Evolutionary conservation across 805 yeast genomes (phyloP), one percentile per base, ranked within the genome.

Genomic region (Debaryomyces tyrocola): DNA sequence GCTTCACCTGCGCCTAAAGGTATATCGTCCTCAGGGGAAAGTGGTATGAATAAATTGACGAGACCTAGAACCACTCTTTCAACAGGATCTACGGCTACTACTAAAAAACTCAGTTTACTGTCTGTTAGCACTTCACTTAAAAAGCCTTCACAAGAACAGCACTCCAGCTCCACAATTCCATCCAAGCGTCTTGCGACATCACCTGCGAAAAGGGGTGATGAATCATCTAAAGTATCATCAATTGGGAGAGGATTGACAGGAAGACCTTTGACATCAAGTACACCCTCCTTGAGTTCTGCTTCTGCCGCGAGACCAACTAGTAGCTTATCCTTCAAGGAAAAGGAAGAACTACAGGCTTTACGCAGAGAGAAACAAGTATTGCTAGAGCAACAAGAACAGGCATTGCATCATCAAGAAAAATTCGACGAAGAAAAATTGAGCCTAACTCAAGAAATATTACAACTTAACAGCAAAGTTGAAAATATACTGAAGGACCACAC

Each of bases 141-240:
- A 40, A 48, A 46, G 36, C 44, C 55, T 33, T 31, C 34, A 6
- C 17, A 8, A 44, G 49, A 41, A 41, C 55, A n/a, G 41, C 52
- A 15, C 31, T 52, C 20, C 42, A 59, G 75, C 1, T 58, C 72
- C 4, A 61, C 67, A 2, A 67, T 85, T 15, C 91, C 91, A 3
- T 73, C 85, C 2, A 86, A 86, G 55, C 72, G 94, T 50, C 76
- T 78, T 0, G 87, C 92, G 0, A 72, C 87, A 0, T 85, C 91
- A 0, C 92, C 92, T 0, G 74, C 82, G 31, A 84, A 82, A 55
- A 62, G 77, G 35, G 60, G 60, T 1, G 60, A 75, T 54, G 52
- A 62, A 53, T 38, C 45, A 2, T 51, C 58, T 14, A 72, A 64
- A 45, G 56, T 58, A 5, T 58, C 70, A 1, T 53, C 63, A 17